phyloP scores from a whole-genome alignment of 371 early-diverging fungal species.

The Lichtheimia ramosa region DNA sequence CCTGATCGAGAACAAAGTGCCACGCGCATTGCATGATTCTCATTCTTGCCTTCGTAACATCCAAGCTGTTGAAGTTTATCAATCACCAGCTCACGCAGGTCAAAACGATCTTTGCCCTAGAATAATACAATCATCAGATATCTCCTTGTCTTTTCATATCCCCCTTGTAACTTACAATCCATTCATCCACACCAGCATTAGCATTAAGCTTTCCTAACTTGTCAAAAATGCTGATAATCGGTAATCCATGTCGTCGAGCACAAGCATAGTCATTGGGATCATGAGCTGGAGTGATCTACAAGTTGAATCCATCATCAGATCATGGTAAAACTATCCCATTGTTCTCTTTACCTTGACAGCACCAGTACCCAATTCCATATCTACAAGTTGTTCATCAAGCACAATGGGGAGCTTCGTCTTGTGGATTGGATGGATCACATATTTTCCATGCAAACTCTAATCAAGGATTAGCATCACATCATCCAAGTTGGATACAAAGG shows the following conservation, averaged over 20 bases:
- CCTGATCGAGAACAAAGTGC: slow-evolving; percentile 90
- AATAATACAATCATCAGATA: not conserved
- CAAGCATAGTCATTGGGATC: slow-evolving; percentile 96
- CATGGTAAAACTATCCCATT: not conserved
- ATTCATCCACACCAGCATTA: slow-evolving; percentile 55
- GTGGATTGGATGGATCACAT: slow-evolving; percentile 85
- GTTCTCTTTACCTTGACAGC: slow-evolving; percentile 83
- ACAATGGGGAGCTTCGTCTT: slow-evolving; percentile 86
- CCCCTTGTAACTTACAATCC: slow-evolving; percentile 39
- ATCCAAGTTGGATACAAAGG: not conserved
- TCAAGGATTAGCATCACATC: not conserved
- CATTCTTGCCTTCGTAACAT: slow-evolving; percentile 72
- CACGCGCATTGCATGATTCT: slow-evolving; percentile 86
- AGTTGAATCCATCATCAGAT: not conserved
- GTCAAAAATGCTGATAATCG: slow-evolving; percentile 82
- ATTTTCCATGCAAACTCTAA: slow-evolving; percentile 76
- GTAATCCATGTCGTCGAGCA: slow-evolving; percentile 84
- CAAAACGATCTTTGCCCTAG: slow-evolving; percentile 78
- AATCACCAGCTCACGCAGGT: slow-evolving; percentile 76
- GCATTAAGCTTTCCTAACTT: slow-evolving; percentile 78
- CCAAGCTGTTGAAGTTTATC: slow-evolving; percentile 62
- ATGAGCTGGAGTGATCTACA: slow-evolving; percentile 95
- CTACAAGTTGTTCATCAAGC: slow-evolving; percentile 85
- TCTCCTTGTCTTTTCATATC: not conserved
- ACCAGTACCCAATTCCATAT: slow-evolving; percentile 96